Conservation (phyloP, 2,329 filamentous ascomycete species). For the Aspergillus sp. region DNA sequence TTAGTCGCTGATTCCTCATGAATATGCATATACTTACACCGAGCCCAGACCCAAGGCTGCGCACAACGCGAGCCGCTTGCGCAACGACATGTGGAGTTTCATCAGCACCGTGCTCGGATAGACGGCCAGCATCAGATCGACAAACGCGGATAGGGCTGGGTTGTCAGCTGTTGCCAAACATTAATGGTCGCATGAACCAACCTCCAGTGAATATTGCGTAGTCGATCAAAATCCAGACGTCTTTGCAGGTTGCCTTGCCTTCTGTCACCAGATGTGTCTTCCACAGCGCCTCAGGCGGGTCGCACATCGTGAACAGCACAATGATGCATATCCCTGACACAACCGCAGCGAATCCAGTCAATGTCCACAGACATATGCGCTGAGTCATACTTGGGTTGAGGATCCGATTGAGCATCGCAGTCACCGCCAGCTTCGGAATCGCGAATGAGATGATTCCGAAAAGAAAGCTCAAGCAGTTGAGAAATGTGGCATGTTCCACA, state of each 20-base stretch:
- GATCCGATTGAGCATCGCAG: constrained; percentile 29
- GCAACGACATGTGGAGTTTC: constrained; percentile 33
- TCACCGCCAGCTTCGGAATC: constrained; percentile 33
- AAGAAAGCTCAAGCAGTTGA: constrained; percentile 30
- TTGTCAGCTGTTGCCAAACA: background rate
- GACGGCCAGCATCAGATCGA: constrained; percentile 38
- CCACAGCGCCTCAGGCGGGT: constrained; percentile 45
- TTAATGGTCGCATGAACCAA: constrained; percentile 13
- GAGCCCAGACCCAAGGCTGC: constrained; percentile 34
- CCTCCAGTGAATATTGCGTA: constrained; percentile 46
- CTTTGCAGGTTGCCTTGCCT: constrained; percentile 40
- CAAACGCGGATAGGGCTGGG: constrained; percentile 31
- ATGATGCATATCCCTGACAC: constrained; percentile 41
- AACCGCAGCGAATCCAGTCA: constrained; percentile 34
- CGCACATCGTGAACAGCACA: constrained; percentile 48
- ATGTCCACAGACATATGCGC: constrained; percentile 23
- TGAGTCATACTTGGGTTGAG: constrained; percentile 27
- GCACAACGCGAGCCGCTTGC: constrained; percentile 33
- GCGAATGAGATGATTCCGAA: constrained; percentile 34
- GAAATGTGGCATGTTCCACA: constrained; percentile 26
- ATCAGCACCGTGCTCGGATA: constrained; percentile 36
- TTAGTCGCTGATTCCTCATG: background rate
- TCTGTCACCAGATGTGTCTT: constrained; percentile 26
- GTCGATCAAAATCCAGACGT: constrained; percentile 34
- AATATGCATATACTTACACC: constrained; percentile 22